Percentiles rank a stretch among this genome's conserved stretches.
phyloP scores from a whole-genome alignment of 73 alveolate genomes.

The Paramecium primaurelia region DNA sequence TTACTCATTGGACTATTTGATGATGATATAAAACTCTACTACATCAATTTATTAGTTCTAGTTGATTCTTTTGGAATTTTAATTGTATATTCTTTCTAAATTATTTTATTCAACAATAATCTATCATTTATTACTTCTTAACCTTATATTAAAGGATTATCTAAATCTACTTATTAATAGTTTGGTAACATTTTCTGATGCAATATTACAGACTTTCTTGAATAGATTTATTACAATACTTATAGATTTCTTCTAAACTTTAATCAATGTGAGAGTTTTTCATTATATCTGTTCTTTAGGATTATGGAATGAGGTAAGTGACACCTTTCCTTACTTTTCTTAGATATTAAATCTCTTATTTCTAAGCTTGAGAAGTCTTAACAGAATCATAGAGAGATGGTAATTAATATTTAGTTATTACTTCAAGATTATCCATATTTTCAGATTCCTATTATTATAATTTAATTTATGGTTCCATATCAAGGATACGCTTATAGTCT shows the following conservation, averaged over 20 bases:
- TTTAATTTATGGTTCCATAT: constrained; percentile 11
- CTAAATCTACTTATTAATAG: not conserved
- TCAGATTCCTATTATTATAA: not conserved
- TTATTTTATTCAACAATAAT: not conserved
- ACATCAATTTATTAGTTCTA: not conserved
- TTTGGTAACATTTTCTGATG: not conserved
- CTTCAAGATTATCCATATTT: not conserved
- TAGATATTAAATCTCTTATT: not conserved
- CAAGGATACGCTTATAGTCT: not conserved
- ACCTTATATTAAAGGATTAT: not conserved
- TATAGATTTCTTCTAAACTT: not conserved
- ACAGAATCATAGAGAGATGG: not conserved
- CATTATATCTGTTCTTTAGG: not conserved
- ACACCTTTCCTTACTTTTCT: not conserved
- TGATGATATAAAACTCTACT: not conserved
- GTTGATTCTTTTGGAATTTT: not conserved
- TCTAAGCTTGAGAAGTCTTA: not conserved
- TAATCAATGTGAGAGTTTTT: not conserved
- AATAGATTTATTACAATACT: not conserved
- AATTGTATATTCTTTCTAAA: not conserved
- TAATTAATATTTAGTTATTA: not conserved
- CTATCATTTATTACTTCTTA: not conserved
- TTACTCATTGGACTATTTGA: not conserved
- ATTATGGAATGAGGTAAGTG: not conserved
- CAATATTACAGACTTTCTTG: not conserved